Conservation (phyloP, 2,329 filamentous ascomycete genomes). For the Colletotrichum tropicale region DNA sequence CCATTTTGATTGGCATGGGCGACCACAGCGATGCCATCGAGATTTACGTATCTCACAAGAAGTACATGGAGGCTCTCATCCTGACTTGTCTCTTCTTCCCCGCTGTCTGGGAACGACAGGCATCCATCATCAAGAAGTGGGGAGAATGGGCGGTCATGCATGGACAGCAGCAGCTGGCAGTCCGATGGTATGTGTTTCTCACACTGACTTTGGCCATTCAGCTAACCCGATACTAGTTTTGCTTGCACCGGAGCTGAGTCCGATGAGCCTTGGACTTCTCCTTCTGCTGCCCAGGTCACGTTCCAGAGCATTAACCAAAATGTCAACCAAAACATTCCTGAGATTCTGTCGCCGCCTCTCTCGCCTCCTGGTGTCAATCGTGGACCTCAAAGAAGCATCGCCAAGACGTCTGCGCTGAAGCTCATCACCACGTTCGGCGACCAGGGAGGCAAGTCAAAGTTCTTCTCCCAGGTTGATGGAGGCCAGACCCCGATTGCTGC, state of each 20-base stretch:
- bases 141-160: constrained; percentile 89
- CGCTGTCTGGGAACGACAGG: constrained; percentile 88
- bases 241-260: constrained; percentile 88
- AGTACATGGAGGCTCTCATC: constrained; percentile 91
- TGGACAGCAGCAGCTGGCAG: constrained; percentile 87
- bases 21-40: constrained; percentile 95
- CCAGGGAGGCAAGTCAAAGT: constrained; percentile 62
- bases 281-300: constrained; percentile 69
- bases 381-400: constrained; percentile 66
- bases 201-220: neutral
- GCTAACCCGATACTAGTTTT: constrained; percentile 56
- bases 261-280: constrained; percentile 86
- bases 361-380: constrained; percentile 71
- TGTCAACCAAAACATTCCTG: constrained; percentile 59
- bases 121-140: constrained; percentile 90
- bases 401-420: constrained; percentile 84
- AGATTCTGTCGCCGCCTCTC: constrained; percentile 72
- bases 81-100: constrained; percentile 85
- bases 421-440: constrained; percentile 89
- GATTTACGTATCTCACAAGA: constrained; percentile 89
- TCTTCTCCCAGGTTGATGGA: constrained; percentile 62
- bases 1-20: constrained; percentile 90
- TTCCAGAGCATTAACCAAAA: constrained; percentile 58
- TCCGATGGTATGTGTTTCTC: constrained; percentile 65
- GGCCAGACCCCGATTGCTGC: constrained; percentile 78